These are phyloP conservation scores for Wickerhamiella brachini DNA, from an alignment of 805 yeast genomes.

Conservation along the genomic window DNA sequence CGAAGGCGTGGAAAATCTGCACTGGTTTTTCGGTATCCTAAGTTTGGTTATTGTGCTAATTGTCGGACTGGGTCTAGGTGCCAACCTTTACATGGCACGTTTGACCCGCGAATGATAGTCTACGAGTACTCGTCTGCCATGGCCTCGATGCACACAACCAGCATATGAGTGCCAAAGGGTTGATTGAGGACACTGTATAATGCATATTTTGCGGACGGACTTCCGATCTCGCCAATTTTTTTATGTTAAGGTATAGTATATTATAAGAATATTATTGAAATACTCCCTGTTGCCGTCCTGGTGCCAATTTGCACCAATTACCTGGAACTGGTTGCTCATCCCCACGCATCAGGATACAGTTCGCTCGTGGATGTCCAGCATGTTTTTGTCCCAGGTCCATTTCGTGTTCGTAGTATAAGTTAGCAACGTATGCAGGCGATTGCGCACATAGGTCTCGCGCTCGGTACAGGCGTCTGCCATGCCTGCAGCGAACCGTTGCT, in stretches of 20 bases:
- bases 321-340: too few species aligned
- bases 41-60: slow-evolving; percentile 36
- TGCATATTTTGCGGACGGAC: not conserved
- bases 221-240: not conserved
- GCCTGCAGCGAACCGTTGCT: not conserved
- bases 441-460: not conserved
- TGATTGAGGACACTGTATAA: not conserved
- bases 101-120: not conserved
- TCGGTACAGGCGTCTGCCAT: not conserved
- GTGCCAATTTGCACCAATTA: too few species aligned
- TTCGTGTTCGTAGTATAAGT: not conserved
- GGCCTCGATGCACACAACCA: too few species aligned
- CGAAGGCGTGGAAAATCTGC: slow-evolving; percentile 28
- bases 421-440: not conserved
- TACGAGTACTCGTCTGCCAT: too few species aligned
- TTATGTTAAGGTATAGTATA: not conserved
- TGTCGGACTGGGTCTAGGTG: slow-evolving; percentile 27
- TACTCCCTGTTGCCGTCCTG: too few species aligned
- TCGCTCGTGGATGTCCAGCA: not conserved
- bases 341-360: too few species aligned
- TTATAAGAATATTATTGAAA: too few species aligned
- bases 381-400: not conserved
- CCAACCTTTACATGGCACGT: slow-evolving; percentile 18
- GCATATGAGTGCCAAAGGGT: too few species aligned
- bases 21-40: slow-evolving; percentile 60